A percentile compares a stretch with the other conserved stretches of the same genome.
These are phyloP conservation scores for Aciculosporium take DNA, from an alignment of 2,329 filamentous ascomycete genomes.

Conservation along the genomic window DNA sequence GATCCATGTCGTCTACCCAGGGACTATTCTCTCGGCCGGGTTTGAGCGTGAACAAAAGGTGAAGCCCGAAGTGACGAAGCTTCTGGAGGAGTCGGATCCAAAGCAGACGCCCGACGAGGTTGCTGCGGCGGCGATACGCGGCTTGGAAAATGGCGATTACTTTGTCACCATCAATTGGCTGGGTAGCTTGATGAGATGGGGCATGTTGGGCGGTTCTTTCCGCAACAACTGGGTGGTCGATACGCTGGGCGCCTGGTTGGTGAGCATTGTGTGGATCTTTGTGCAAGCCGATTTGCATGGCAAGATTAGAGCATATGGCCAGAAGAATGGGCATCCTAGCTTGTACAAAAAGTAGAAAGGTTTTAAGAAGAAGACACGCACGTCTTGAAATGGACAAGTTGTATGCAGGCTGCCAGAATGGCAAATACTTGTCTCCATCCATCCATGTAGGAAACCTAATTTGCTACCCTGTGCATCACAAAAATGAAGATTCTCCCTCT, in stretches of 20 bases:
- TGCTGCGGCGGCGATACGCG: constrained; percentile 52
- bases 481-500: background rate
- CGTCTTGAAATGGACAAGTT: background rate
- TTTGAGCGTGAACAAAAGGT: constrained; percentile 58
- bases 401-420: background rate
- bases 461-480: background rate
- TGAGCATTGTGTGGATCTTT: constrained; percentile 43
- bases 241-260: constrained; percentile 39
- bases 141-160: constrained; percentile 68
- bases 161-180: constrained; percentile 63
- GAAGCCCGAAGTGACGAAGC: constrained; percentile 68
- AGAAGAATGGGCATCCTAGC: constrained; percentile 43
- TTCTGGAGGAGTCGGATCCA: constrained; percentile 72
- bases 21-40: constrained; percentile 66
- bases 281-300: constrained; percentile 40
- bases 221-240: constrained; percentile 48
- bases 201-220: constrained; percentile 37
- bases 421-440: background rate
- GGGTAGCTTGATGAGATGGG: constrained; percentile 56
- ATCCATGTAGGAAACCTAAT: background rate
- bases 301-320: constrained; percentile 42
- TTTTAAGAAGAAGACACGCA: background rate
- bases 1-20: constrained; percentile 72
- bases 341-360: constrained; percentile 25
- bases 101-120: constrained; percentile 66